Base-by-base conservation (phyloP, 140 eudicot species). In the Stevia rebaudiana region DNA sequence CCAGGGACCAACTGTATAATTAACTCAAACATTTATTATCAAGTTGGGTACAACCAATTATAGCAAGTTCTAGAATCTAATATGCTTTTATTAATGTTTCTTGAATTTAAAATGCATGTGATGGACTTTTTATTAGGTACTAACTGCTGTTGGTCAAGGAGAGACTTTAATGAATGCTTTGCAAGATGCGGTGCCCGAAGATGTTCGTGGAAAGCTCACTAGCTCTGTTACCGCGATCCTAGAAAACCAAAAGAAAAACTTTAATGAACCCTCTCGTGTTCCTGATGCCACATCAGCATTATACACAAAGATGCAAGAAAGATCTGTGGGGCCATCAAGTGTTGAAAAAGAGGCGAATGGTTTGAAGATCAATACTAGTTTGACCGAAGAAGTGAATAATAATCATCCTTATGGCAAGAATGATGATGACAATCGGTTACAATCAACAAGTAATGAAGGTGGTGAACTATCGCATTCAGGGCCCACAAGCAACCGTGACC, bases 121-220 rank as follows among this genome's bases (percentile, higher is more conserved):
- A 33, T 65, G 63, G 41, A 23, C 73, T 22, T 73, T 25, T 60
- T 35, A 54, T 48, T 65, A 92, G 99, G 99, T 92, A 40, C 78
- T 76, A 66, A 48, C 75, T 70, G 96, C 97, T 33, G 82, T 92
- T 67, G 87, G 82, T 76, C 86, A 76, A 79, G 97, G 97, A 53
- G 97, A 92, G 67, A 83, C 95, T 21, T 46, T 92, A 41, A 71
- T 92, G 74, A 83, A 70, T 44, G 99, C 99, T 44, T 82, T 92
- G 64, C 86, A 92, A 79, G 97, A 72, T 80, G 95, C 95, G 76
- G 99, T 92, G 43, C 99, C 99, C 56, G 99, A 92, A 70, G 97
- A 92, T 63, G 95, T 88, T 50, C 83, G 95, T n/a, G 99, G 79
- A 71, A 88, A 83, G 72, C 94, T 92, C 68, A 85, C 88, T 8